Conservation (phyloP, 2,329 filamentous ascomycete genomes). For the Thielaviopsis euricoi region DNA sequence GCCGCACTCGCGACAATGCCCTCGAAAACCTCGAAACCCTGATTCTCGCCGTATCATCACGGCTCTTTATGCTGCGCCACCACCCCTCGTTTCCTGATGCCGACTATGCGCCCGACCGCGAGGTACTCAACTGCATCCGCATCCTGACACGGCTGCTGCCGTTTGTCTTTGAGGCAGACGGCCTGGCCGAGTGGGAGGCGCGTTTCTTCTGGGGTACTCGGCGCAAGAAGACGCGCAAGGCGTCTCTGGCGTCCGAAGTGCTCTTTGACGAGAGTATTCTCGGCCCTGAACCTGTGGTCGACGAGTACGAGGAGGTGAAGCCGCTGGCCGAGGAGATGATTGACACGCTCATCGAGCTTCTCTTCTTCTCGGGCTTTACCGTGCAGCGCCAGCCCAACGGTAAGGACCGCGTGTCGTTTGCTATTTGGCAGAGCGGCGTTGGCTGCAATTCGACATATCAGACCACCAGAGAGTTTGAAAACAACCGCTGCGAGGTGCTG, state of each 20-base stretch:
- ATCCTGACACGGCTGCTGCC: constrained; percentile 80
- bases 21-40: constrained; percentile 82
- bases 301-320: constrained; percentile 65
- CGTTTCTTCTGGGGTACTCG: constrained; percentile 79
- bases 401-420: constrained; percentile 71
- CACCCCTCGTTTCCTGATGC: constrained; percentile 82
- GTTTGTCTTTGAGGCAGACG: constrained; percentile 80
- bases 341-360: constrained; percentile 70
- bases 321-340: constrained; percentile 86
- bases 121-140: constrained; percentile 90
- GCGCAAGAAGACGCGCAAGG: constrained; percentile 52
- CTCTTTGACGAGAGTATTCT: constrained; percentile 64
- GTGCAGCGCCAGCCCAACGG: constrained; percentile 55
- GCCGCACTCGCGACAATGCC: constrained; percentile 69
- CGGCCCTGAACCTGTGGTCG: constrained; percentile 24
- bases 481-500: constrained; percentile 78
- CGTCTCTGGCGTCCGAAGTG: constrained; percentile 53
- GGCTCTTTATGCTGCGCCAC: constrained; percentile 66
- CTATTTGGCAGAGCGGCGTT: constrained; percentile 96
- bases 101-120: constrained; percentile 66
- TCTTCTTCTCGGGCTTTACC: constrained; percentile 86
- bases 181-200: constrained; percentile 72
- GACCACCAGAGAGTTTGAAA: constrained; percentile 84
- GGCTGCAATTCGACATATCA: constrained; percentile 81
- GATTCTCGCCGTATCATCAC: constrained; percentile 66